Evolutionary conservation across 306 rosid species (phyloP).

Genomic region (Vigna radiata): DNA sequence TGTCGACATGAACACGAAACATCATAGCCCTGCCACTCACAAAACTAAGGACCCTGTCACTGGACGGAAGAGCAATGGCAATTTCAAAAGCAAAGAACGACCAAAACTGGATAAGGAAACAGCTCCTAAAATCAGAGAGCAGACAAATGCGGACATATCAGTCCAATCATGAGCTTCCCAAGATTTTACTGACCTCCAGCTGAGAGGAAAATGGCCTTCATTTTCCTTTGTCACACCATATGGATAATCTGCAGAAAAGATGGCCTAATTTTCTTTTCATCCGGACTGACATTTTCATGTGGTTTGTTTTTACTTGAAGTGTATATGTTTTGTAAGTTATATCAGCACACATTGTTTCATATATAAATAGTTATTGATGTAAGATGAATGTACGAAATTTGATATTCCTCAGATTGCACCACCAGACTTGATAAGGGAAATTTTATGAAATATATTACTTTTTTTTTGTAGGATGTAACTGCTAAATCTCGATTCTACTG

Average conservation of each 20-base stretch:
- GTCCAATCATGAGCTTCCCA: slow-evolving; percentile 64
- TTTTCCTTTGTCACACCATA: slow-evolving; percentile 48
- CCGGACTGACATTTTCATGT: slow-evolving; percentile 67
- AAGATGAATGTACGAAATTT: slow-evolving; percentile 45
- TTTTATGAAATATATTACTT: slow-evolving; percentile 40
- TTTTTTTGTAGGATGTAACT: slow-evolving; percentile 34
- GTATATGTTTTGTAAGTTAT: slow-evolving; percentile 86
- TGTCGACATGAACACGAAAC: slow-evolving; percentile 51
- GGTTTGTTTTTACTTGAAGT: slow-evolving; percentile 66
- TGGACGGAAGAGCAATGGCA: slow-evolving; percentile 53
- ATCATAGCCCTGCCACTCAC: slow-evolving; percentile 36
- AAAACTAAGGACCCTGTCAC: slow-evolving; percentile 50
- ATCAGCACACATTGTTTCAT: slow-evolving; percentile 59
- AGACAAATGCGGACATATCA: slow-evolving; percentile 66
- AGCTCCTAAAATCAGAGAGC: slow-evolving; percentile 54
- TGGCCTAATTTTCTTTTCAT: slow-evolving; percentile 64
- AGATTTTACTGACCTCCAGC: slow-evolving; percentile 54
- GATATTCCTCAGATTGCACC: slow-evolving; percentile 35
- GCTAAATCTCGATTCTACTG: neutral
- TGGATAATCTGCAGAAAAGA: slow-evolving; percentile 57
- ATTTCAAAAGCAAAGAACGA: slow-evolving; percentile 54
- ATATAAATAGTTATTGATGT: slow-evolving; percentile 58
- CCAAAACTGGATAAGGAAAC: slow-evolving; percentile 58
- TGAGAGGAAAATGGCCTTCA: slow-evolving; percentile 50
- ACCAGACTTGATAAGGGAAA: slow-evolving; percentile 39